These are phyloP conservation scores for Fraxinus velutina DNA, from an alignment of 305 asterid genomes.

Conservation along the genomic window DNA sequence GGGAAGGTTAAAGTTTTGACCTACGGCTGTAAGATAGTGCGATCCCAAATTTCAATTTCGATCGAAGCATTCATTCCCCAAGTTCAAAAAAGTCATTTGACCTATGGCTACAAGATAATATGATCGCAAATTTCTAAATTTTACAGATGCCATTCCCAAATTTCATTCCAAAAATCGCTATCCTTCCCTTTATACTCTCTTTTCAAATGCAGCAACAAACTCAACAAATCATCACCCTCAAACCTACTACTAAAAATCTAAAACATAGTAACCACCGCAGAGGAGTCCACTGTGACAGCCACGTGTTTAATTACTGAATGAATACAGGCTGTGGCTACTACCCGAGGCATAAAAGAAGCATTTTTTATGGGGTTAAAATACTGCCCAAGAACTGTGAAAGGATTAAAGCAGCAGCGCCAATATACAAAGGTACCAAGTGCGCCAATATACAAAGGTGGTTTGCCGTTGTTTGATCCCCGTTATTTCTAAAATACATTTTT, in stretches of 20 bases:
- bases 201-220: not conserved
- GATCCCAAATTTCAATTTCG: not conserved
- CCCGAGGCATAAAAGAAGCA: slow-evolving; percentile 8
- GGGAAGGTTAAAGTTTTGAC: not conserved
- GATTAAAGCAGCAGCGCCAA: not conserved
- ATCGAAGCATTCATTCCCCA: not conserved
- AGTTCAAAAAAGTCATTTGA: not conserved
- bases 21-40: not conserved
- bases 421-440: not conserved
- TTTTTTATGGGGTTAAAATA: not conserved
- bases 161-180: not conserved
- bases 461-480: too few species aligned
- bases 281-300: not conserved
- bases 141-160: not conserved
- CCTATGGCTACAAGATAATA: not conserved
- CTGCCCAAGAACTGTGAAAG: not conserved
- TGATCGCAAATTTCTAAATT: slow-evolving; percentile 3
- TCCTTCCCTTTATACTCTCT: not conserved
- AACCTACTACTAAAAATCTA: not conserved
- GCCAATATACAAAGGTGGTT: too few species aligned
- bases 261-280: not conserved
- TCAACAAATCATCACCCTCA: not conserved
- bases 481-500: too few species aligned
- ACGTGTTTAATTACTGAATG: slow-evolving; percentile 13
- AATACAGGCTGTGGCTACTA: slow-evolving; percentile 11